Conservation (phyloP, 495 filamentous ascomycete species). For the Friedmanniomyces simplex region DNA sequence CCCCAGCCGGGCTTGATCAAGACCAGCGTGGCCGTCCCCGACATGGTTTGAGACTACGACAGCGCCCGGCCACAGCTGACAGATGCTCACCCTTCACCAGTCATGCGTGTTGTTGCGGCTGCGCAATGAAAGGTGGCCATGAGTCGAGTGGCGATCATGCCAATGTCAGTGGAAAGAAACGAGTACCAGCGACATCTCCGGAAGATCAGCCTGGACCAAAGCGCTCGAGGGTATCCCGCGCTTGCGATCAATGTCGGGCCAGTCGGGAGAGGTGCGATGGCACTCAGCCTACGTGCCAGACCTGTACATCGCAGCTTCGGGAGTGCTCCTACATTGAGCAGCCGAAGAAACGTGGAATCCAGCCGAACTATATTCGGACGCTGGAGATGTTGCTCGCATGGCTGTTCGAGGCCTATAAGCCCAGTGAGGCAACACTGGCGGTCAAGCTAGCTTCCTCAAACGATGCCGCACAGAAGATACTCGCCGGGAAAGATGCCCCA, state of each 20-base stretch:
- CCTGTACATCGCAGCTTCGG: constrained; percentile 49
- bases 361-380: constrained; percentile 52
- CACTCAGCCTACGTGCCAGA: constrained; percentile 41
- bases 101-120: too few relatives aligned
- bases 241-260: constrained; percentile 57
- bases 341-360: constrained; percentile 62
- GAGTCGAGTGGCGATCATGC: too few relatives aligned
- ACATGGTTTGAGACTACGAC: too few relatives aligned
- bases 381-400: constrained; percentile 44
- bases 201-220: constrained; percentile 22
- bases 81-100: too few relatives aligned
- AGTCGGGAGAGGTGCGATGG: constrained; percentile 61
- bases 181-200: background rate
- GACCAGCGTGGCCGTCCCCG: too few relatives aligned
- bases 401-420: constrained; percentile 28
- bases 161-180: background rate
- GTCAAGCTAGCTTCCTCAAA: constrained; percentile 3
- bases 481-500: constrained; percentile 21
- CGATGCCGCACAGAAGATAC: constrained; percentile 1
- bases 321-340: constrained; percentile 58
- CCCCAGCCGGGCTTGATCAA: too few relatives aligned
- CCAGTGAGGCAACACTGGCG: constrained; percentile 27
- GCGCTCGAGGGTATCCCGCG: constrained; percentile 55
- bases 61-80: too few relatives aligned
- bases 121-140: too few relatives aligned